Percentiles rank a stretch among this genome's conserved stretches.
phyloP scores from a whole-genome alignment of 2,329 filamentous ascomycete species.

The Chrysoporthe cubensis region DNA sequence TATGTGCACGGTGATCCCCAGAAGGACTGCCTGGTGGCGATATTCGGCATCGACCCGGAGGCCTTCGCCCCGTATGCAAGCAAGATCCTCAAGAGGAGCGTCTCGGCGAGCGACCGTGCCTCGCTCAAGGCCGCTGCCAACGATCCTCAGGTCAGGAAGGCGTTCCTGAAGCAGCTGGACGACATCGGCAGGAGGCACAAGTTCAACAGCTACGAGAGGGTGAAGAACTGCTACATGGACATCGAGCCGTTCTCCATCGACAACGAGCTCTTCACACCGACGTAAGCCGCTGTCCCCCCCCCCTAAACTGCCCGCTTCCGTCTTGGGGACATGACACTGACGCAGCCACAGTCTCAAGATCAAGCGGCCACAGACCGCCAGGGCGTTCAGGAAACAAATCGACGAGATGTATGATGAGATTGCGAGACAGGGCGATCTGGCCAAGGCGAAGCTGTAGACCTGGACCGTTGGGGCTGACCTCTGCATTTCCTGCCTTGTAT shows the following conservation, averaged over 20 bases:
- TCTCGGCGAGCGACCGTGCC: slow-evolving; percentile 66
- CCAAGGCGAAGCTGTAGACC: slow-evolving; percentile 51
- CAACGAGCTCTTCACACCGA: slow-evolving; percentile 86
- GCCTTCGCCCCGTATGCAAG: slow-evolving; percentile 80
- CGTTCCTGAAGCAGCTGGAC: slow-evolving; percentile 79
- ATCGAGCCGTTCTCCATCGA: slow-evolving; percentile 92
- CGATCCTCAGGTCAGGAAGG: slow-evolving; percentile 72
- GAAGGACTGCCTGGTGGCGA: slow-evolving; percentile 79
- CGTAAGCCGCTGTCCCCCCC: slow-evolving; percentile 59
- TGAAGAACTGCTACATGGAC: slow-evolving; percentile 74
- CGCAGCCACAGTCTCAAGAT: slow-evolving; percentile 55
- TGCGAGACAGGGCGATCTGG: slow-evolving; percentile 40
- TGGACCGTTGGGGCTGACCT: too few species aligned
- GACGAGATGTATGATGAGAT: slow-evolving; percentile 62
- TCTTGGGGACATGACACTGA: slow-evolving; percentile 14
- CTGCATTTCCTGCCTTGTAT: neutral
- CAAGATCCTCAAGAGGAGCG: slow-evolving; percentile 71
- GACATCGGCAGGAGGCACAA: slow-evolving; percentile 79
- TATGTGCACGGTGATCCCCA: slow-evolving; percentile 90
- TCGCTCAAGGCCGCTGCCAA: slow-evolving; percentile 69
- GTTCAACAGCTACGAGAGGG: slow-evolving; percentile 89
- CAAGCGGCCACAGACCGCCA: slow-evolving; percentile 60
- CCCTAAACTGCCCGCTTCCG: neutral
- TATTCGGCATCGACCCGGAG: slow-evolving; percentile 88
- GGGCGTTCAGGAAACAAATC: slow-evolving; percentile 56